Conservation (phyloP, 495 filamentous ascomycete species). For the Penicillium salamii region DNA sequence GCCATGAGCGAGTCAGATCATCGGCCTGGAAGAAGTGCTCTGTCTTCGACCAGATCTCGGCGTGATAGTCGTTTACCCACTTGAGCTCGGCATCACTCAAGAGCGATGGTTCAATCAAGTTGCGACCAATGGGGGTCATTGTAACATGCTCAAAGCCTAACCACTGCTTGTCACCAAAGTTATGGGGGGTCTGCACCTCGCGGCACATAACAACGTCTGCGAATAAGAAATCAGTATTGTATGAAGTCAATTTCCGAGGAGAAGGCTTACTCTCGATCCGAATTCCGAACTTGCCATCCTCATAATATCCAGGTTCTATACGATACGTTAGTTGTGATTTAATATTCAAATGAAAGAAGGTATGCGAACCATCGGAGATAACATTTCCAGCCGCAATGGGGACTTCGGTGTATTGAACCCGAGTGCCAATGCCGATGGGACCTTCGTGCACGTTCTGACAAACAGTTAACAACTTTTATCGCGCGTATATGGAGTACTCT, state of each 20-base stretch:
- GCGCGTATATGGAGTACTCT: conserved; percentile 3
- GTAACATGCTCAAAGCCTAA: conserved; percentile 96
- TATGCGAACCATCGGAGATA: conserved; percentile 66
- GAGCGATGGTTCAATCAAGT: conserved; percentile 74
- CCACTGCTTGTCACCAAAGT: conserved; percentile 91
- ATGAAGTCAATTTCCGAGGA: too few species aligned
- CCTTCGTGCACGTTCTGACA: conserved; percentile 91
- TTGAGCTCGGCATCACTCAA: conserved; percentile 73
- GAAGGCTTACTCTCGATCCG: conserved; percentile 78
- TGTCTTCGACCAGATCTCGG: conserved; percentile 79
- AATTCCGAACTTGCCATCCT: conserved; percentile 96
- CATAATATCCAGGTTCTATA: conserved; percentile 94
- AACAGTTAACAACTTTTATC: conserved; percentile 12
- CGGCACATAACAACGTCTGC: conserved; percentile 78
- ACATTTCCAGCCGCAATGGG: conserved; percentile 88
- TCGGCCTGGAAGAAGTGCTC: conserved; percentile 74
- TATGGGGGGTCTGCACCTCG: conserved; percentile 79
- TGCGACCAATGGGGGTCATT: conserved; percentile 91
- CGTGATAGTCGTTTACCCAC: conserved; percentile 87
- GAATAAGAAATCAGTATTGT: conserved; percentile 13
- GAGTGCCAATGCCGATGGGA: conserved; percentile 91
- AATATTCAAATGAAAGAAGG: not conserved
- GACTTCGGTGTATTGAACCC: conserved; percentile 89
- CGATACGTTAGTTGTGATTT: conserved; percentile 14
- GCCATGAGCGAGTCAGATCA: conserved; percentile 68